Evolutionary conservation across 768 basidiomycete species (phyloP).

Genomic region (Multifurca ochricompacta): DNA sequence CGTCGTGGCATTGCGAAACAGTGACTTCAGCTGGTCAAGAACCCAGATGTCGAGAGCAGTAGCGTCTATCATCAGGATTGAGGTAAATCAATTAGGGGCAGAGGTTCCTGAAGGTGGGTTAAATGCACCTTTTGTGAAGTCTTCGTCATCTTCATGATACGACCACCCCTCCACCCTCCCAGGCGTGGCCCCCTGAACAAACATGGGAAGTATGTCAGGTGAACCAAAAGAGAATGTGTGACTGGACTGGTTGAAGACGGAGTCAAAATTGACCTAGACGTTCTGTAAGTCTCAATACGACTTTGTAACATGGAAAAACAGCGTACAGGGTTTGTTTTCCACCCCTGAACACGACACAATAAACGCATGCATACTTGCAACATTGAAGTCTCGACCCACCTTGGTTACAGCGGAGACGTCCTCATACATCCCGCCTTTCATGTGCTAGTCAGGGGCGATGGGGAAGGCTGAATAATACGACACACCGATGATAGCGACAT

Average conservation of each 20-base stretch:
- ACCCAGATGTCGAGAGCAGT: constrained; percentile 76
- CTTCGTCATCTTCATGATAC: constrained; percentile 71
- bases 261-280: constrained; percentile 66
- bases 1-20: constrained; percentile 58
- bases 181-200: constrained; percentile 60
- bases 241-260: constrained; percentile 76
- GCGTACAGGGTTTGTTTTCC: constrained; percentile 75
- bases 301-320: background rate
- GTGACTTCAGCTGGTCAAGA: constrained; percentile 50
- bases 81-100: too few species aligned
- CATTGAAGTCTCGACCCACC: constrained; percentile 29
- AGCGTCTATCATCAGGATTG: constrained; percentile 44
- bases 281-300: background rate
- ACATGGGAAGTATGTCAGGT: constrained; percentile 87
- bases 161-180: constrained; percentile 69
- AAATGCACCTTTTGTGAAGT: constrained; percentile 70
- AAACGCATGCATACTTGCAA: background rate
- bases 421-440: constrained; percentile 77
- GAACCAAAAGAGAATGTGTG: constrained; percentile 79
- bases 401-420: constrained; percentile 85
- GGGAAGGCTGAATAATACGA: constrained; percentile 8
- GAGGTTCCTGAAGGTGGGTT: too few species aligned
- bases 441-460: background rate
- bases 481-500: constrained; percentile 78
- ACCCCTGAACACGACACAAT: constrained; percentile 43